phyloP scores from a whole-genome alignment of 257 asterid species.

The Haberlea rhodopensis region DNA sequence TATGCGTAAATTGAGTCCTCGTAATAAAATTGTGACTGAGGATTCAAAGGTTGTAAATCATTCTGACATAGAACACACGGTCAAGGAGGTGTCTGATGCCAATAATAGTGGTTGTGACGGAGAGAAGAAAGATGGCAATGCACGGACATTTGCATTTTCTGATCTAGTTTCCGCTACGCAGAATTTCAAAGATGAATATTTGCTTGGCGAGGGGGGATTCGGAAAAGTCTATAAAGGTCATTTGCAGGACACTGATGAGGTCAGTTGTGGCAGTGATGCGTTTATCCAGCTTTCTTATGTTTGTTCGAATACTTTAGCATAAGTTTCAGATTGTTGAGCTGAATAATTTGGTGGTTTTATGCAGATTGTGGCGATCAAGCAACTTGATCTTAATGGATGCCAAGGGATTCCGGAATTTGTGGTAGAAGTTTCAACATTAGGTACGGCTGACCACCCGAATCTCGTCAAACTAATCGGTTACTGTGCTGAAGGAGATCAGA shows the following conservation, averaged over 20 bases:
- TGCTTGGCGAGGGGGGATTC: slow-evolving; percentile 60
- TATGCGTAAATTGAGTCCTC: slow-evolving; percentile 29
- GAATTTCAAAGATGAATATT: slow-evolving; percentile 35
- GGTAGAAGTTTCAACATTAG: slow-evolving; percentile 41
- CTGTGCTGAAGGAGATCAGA: slow-evolving; percentile 48
- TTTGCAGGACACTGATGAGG: slow-evolving; percentile 45
- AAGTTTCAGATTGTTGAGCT: neutral
- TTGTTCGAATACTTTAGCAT: neutral
- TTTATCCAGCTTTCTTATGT: neutral
- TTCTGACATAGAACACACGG: slow-evolving; percentile 27
- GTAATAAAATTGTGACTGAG: slow-evolving; percentile 36
- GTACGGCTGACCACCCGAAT: slow-evolving; percentile 44
- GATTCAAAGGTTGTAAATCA: slow-evolving; percentile 30
- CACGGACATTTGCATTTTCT: slow-evolving; percentile 33
- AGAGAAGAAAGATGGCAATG: slow-evolving; percentile 19
- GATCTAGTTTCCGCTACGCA: slow-evolving; percentile 40
- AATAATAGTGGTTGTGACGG: slow-evolving; percentile 22
- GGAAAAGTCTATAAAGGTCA: slow-evolving; percentile 56
- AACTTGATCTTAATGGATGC: slow-evolving; percentile 43
- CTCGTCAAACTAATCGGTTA: slow-evolving; percentile 54
- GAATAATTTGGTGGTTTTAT: slow-evolving; percentile 5
- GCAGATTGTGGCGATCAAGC: slow-evolving; percentile 52
- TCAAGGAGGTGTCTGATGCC: slow-evolving; percentile 19
- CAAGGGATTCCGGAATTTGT: slow-evolving; percentile 51
- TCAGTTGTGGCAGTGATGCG: slow-evolving; percentile 25